Base-by-base conservation (phyloP, 1,139 yeast species). In the Hansenula lynferdii region DNA sequence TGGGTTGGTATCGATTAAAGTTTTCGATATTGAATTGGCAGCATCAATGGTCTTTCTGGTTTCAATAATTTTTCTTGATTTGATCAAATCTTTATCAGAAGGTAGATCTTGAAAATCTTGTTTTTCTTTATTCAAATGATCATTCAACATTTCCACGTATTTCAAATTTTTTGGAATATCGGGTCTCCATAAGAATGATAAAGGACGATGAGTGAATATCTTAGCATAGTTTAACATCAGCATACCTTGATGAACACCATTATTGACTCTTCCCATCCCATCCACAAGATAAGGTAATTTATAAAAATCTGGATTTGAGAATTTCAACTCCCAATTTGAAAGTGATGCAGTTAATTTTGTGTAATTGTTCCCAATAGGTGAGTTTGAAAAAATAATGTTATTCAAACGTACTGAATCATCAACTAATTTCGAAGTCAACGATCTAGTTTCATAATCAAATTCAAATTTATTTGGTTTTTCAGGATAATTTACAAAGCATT, bases 1-100 rank as follows among this genome's bases (percentile, higher is more conserved):
- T 0, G 76, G 67, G 42, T 66, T 65, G 4, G 76, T 69, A 43
- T 70, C 75, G 10, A 72, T 61, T 11, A 71, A 53, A 3, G 69
- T 57, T 39, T 62, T 67, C 4, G 70, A 67, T n/a, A 72, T 67
- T 17, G 69, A 58, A 30, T 70, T 70, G 2, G 78, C 77, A 14
- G 75, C 72, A 34, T 69, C 76, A 16, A 72, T 71, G 1, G 77
- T 70, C 45, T 70, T 70, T 43, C 75, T 60, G 0, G 78, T 72
- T 45, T 70, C 77, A 25, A 71, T 65, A 22, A 69, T 65, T 40
- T 70, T 70, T 36, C 69, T 57, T 1, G 73, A 61, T 42, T 65
- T 69, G 10, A 62, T 56, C 34, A 57, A 53, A 25, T 54, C 60
- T 40, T 56, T 61, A 14, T 56, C 56, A 31, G 32, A 43, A 5